Base-by-base conservation (phyloP, 306 rosid genomes). In the Sesbania bispinosa region DNA sequence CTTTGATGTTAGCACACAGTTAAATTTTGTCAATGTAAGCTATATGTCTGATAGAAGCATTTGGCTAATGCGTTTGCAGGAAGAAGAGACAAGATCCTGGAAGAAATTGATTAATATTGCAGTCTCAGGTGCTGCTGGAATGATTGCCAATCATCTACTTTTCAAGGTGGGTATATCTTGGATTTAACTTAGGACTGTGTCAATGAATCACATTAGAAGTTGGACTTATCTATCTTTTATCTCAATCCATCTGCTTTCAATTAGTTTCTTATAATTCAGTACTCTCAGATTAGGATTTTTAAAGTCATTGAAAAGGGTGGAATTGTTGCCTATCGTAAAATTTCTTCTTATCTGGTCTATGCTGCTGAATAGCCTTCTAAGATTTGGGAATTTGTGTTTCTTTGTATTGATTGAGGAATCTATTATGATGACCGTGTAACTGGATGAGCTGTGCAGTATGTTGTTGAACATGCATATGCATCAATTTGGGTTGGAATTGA, bases 51-150 rank as follows among this genome's bases (percentile, higher is more conserved):
- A 3, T 47, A 14, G 64, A 71, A 55, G 36, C 39, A 23, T 21
- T 75, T 76, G 71, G 57, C 20, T 11, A 15, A 46, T 61, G 60
- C 78, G 47, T 63, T 78, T 75, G 45, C 85, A 91, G 99, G 99
- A 91, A 67, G 97, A 94, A 86, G 99, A 94, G 87, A 94, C 99
- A 46, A 86, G 76, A 62, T 73, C 93, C 23, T 91, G 99, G 99
- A 94, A 91, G 90, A 94, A 87, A 70, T 38, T 91, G 58, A 91
- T 94, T 21, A 94, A 85, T 47, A 51, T 94, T 79, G 86, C 99
- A 15, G 96, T 94, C 81, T 94, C 99, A 32, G 99, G 97, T 54
- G 99, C 99, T 54, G 99, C 99, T 32, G 99, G 99, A 54, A 94
- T 91, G 99, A 94, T 94, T 74, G 82, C 97, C 21, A 94, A 94